Evolutionary conservation across 768 basidiomycete species (phyloP).

Genomic region (Fomitopsis serialis): DNA sequence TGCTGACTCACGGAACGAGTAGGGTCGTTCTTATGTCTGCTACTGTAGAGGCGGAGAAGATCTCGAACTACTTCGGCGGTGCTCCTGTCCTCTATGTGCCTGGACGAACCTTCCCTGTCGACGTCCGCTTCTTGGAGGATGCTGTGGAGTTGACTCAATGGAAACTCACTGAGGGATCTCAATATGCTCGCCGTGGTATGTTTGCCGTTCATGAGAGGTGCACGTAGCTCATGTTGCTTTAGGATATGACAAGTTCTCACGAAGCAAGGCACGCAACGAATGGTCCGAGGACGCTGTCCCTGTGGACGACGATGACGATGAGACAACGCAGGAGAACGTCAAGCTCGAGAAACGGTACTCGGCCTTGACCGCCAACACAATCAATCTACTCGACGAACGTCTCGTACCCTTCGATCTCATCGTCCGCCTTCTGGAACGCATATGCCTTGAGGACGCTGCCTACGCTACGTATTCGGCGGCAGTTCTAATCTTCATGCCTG

Average conservation of each 20-base stretch:
- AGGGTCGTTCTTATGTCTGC: conserved; percentile 97
- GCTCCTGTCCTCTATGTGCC: conserved; percentile 85
- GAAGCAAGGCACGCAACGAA: conserved; percentile 56
- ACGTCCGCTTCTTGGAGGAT: conserved; percentile 83
- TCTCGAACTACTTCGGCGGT: conserved; percentile 83
- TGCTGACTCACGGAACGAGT: neutral
- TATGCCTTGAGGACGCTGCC: conserved; percentile 65
- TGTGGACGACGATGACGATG: conserved; percentile 67
- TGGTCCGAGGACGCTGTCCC: conserved; percentile 72
- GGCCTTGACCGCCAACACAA: conserved; percentile 72
- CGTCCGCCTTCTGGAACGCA: conserved; percentile 69
- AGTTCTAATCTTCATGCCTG: conserved; percentile 90
- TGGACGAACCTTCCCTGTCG: conserved; percentile 92
- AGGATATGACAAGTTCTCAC: conserved; percentile 63
- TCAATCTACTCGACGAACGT: conserved; percentile 84
- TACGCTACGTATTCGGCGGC: conserved; percentile 66
- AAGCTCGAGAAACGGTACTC: conserved; percentile 82
- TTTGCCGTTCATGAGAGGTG: neutral
- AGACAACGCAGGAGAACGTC: conserved; percentile 35
- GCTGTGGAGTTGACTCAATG: conserved; percentile 79
- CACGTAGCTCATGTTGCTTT: neutral
- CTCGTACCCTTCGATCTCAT: conserved; percentile 91
- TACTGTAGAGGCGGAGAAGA: conserved; percentile 87
- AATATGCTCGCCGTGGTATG: conserved; percentile 66
- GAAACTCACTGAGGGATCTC: conserved; percentile 75